Conservation (phyloP, 1,139 yeast genomes). For the Trichomonascaceae sp. region DNA sequence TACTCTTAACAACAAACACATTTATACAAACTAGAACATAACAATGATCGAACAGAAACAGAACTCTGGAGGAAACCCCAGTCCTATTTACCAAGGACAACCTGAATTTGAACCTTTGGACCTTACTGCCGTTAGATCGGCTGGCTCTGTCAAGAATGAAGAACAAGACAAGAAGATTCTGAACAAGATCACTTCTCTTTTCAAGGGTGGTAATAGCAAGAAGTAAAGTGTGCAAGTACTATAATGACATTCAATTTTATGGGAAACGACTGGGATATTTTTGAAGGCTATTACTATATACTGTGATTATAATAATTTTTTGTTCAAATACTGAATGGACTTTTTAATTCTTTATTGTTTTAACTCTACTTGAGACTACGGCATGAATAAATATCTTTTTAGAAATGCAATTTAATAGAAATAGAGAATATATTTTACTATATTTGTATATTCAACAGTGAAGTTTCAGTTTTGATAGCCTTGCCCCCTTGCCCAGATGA, state of each 20-base stretch:
- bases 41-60: conserved; percentile 1
- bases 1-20: neutral
- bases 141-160: conserved; percentile 8
- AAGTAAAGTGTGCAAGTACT: neutral
- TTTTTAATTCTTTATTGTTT: neutral
- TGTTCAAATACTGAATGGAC: neutral
- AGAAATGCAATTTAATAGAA: neutral
- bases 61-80: neutral
- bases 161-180: conserved; percentile 8
- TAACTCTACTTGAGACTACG: neutral
- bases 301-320: neutral
- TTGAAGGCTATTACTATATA: neutral
- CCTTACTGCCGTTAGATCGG: conserved; percentile 5
- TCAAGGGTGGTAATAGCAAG: conserved; percentile 7
- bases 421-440: neutral
- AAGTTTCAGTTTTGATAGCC: neutral
- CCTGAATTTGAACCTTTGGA: conserved; percentile 5
- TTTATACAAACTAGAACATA: neutral
- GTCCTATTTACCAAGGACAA: neutral
- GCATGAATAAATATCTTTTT: neutral
- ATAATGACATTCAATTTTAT: neutral
- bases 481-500: neutral
- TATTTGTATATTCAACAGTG: too few species aligned
- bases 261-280: neutral
- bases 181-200: conserved; percentile 7